A percentile compares a stretch with the other conserved stretches of the same genome.
These are phyloP conservation scores for Babesia divergens DNA, from an alignment of 169 alveolate genomes.

Conservation along the genomic window DNA sequence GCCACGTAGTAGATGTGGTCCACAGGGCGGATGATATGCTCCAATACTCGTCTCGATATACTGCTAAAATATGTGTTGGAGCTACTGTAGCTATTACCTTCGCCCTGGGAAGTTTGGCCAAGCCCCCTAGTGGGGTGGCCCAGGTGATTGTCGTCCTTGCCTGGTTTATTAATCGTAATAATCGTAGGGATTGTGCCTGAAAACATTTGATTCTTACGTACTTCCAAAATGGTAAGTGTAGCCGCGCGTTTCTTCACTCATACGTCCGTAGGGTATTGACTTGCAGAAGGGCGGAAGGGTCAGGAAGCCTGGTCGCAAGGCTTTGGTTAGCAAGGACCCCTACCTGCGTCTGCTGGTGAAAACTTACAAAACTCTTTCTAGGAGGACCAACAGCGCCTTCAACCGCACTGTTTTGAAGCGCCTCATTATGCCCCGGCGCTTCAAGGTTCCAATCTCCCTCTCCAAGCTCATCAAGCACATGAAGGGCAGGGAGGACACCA, in stretches of 20 bases:
- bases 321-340: constrained; percentile 85
- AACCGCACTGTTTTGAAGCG: constrained; percentile 90
- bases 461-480: constrained; percentile 88
- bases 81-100: too few species aligned
- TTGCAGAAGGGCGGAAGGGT: constrained; percentile 88
- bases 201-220: constrained; percentile 1
- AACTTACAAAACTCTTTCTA: constrained; percentile 85
- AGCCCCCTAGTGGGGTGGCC: constrained; percentile 37
- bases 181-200: constrained; percentile 21
- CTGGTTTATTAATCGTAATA: neutral
- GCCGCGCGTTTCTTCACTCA: neutral
- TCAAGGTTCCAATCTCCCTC: constrained; percentile 91
- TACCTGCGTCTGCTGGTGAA: constrained; percentile 84
- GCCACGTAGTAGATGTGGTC: too few species aligned
- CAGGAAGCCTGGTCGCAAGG: constrained; percentile 85
- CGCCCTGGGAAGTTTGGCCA: too few species aligned
- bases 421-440: constrained; percentile 88
- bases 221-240: constrained; percentile 7
- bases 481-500: constrained; percentile 84
- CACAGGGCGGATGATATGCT: too few species aligned
- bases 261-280: constrained; percentile 80
- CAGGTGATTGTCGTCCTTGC: neutral
- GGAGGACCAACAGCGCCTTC: constrained; percentile 92
- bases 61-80: too few species aligned
- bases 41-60: too few species aligned